These are phyloP conservation scores for Lecanoromycetidae sp. DNA, from an alignment of 2,329 filamentous ascomycete genomes.

Conservation along the genomic window DNA sequence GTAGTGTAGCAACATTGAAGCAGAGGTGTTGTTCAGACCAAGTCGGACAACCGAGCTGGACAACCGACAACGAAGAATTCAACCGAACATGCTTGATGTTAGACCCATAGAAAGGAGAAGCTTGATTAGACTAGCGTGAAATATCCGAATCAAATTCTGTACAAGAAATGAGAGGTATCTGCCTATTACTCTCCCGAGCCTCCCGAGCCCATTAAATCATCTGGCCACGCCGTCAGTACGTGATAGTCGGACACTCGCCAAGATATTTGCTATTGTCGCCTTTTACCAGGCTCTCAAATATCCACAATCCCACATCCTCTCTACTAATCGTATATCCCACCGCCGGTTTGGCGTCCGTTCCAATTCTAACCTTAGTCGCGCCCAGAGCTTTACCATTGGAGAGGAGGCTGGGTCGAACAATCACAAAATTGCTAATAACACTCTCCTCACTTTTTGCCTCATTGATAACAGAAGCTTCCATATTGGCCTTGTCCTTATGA, in stretches of 20 bases:
- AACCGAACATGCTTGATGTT: too few species aligned
- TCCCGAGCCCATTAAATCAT: too few species aligned
- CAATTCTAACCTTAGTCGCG: conserved; percentile 20
- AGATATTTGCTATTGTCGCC: conserved; percentile 3
- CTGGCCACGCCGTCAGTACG: neutral
- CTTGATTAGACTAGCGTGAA: too few species aligned
- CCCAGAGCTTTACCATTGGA: conserved; percentile 19
- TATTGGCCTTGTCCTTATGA: conserved; percentile 37
- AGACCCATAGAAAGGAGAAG: too few species aligned
- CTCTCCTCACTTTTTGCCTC: conserved; percentile 7
- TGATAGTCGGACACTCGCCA: conserved; percentile 9
- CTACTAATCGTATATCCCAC: conserved; percentile 39
- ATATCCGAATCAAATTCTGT: too few species aligned
- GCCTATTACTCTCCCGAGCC: neutral
- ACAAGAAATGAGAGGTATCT: neutral
- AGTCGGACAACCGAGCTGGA: too few species aligned
- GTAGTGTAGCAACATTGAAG: too few species aligned
- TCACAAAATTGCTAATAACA: conserved; percentile 26
- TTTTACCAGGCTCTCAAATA: conserved; percentile 20
- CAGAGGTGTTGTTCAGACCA: too few species aligned
- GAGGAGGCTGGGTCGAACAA: conserved; percentile 32
- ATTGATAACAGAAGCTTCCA: conserved; percentile 32
- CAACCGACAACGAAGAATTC: too few species aligned
- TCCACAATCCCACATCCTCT: conserved; percentile 38
- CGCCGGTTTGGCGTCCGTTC: conserved; percentile 23